Evolutionary conservation across 2,329 filamentous ascomycete species (phyloP), one percentile per base, ranked within the genome.

Genomic region (Colletotrichum sp.): DNA sequence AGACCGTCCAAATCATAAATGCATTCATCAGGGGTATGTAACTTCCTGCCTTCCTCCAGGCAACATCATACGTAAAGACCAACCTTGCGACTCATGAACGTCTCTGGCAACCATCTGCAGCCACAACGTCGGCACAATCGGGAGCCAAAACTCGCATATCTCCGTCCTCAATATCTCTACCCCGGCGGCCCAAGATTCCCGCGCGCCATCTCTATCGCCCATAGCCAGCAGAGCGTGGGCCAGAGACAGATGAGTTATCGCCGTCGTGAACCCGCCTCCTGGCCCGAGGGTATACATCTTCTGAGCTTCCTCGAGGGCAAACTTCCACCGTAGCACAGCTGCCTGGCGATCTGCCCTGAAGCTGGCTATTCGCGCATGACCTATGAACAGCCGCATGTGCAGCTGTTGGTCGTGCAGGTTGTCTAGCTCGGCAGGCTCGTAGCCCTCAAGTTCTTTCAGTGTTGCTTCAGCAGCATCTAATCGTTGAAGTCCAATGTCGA

Each of bases 41-140:
- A 68, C 39, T 57, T 82, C 81, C 8, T 80, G 80, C 13, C 77
- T 81, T 1, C 81, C 82, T 0, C 80, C 80, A 0, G 82, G 83
- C n/a, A 83, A 71, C 80, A 83, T 84, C 39, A 84, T 82, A 0
- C 81, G 77, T n/a, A 84, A 78, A 1, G 80, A 78, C 83, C 83
- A 84, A 0, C 80, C 81, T 26, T 81, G 78, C 1, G 62, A 30
- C 28, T 82, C 12, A 79, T 81, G 48, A 81, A 79, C 72, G 76
- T 80, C 5, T 63, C 73, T 39, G 79, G 36, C 83, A 79, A 84
- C 78, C 66, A 77, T 79, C 2, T 73, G 76, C 12, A 84, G 30
- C 83, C 83, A 84, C 1, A 67, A 67, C 1, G 81, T 84, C 1
- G 81, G 80, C 15, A 84, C 69, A 0, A 81, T 72, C 0, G 83